phyloP scores from a whole-genome alignment of 148 eudicot species.

The Rhododendron kiyosumense region DNA sequence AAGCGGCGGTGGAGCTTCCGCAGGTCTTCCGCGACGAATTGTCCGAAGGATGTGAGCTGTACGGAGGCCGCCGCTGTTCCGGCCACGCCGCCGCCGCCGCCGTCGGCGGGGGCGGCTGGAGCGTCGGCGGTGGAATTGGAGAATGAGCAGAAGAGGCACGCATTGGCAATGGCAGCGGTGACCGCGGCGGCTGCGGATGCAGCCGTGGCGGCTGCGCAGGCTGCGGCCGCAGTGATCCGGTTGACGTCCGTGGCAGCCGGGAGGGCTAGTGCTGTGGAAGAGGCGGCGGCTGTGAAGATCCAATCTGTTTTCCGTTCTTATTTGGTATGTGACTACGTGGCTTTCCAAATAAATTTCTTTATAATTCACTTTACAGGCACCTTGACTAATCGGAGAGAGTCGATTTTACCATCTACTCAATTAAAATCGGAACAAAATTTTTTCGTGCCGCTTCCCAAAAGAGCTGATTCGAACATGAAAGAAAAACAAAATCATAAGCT shows the following conservation, averaged over 20 bases:
- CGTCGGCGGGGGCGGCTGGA: neutral
- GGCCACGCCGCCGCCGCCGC: slow-evolving; percentile 6
- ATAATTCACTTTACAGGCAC: too few species aligned
- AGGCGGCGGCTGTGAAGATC: slow-evolving; percentile 66
- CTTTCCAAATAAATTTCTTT: neutral
- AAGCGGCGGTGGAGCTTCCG: slow-evolving; percentile 90
- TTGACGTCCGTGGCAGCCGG: slow-evolving; percentile 9
- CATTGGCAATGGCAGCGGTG: slow-evolving; percentile 40
- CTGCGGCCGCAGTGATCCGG: slow-evolving; percentile 37
- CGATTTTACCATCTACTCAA: too few species aligned
- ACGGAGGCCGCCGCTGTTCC: slow-evolving; percentile 3
- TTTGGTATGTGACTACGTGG: slow-evolving; percentile 36
- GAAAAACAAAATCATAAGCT: neutral
- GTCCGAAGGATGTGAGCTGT: slow-evolving; percentile 18
- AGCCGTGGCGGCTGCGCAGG: slow-evolving; percentile 41
- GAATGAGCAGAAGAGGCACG: slow-evolving; percentile 34
- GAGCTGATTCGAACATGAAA: too few species aligned
- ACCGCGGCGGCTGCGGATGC: slow-evolving; percentile 26
- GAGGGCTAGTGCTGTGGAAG: slow-evolving; percentile 28
- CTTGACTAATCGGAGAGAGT: too few species aligned
- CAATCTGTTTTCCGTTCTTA: slow-evolving; percentile 70
- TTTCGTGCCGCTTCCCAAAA: too few species aligned
- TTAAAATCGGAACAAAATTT: too few species aligned
- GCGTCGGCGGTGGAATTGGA: slow-evolving; percentile 18
- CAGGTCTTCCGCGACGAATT: slow-evolving; percentile 51